Percentiles rank a stretch among this genome's conserved stretches.
Conservation (phyloP, 176 grass and related monocot genomes). For the Aegilops longissima region DNA sequence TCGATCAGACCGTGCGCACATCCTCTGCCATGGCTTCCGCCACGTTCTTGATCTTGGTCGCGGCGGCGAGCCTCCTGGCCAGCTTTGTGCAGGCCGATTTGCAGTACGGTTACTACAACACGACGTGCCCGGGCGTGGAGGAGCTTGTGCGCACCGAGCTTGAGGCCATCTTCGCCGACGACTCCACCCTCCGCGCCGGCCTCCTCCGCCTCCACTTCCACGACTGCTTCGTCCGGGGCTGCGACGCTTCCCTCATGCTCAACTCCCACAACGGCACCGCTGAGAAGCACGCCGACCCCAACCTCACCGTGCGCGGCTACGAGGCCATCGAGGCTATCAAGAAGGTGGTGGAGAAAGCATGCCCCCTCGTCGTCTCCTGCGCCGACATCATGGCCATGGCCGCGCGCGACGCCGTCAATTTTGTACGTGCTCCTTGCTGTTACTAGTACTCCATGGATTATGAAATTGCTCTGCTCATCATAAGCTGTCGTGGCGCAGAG, state of each 20-base stretch:
- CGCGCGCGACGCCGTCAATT: slow-evolving; percentile 55
- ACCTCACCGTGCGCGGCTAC: slow-evolving; percentile 60
- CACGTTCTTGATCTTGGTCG: background rate
- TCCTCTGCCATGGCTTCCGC: background rate
- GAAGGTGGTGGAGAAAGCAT: slow-evolving; percentile 45
- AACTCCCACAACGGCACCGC: slow-evolving; percentile 45
- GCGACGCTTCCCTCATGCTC: slow-evolving; percentile 42
- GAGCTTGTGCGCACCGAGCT: slow-evolving; percentile 32
- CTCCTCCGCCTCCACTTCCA: slow-evolving; percentile 50
- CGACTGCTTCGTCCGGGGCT: background rate
- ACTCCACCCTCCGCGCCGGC: slow-evolving; percentile 39
- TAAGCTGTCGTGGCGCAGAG: slow-evolving; percentile 21
- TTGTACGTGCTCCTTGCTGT: slow-evolving; percentile 19
- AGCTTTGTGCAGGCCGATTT: slow-evolving; percentile 22
- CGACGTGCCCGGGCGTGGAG: slow-evolving; percentile 50
- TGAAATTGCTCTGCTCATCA: background rate
- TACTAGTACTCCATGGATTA: background rate
- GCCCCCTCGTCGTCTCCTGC: slow-evolving; percentile 62
- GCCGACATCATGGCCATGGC: slow-evolving; percentile 79
- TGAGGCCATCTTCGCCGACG: background rate
- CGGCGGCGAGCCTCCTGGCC: background rate
- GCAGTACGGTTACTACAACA: slow-evolving; percentile 42
- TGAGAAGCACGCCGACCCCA: slow-evolving; percentile 56
- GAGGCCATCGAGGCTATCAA: slow-evolving; percentile 62
- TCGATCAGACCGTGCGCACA: background rate